Evolutionary conservation across 208 protist species (phyloP).

Genomic region (Acanthamoeba divionensis): DNA sequence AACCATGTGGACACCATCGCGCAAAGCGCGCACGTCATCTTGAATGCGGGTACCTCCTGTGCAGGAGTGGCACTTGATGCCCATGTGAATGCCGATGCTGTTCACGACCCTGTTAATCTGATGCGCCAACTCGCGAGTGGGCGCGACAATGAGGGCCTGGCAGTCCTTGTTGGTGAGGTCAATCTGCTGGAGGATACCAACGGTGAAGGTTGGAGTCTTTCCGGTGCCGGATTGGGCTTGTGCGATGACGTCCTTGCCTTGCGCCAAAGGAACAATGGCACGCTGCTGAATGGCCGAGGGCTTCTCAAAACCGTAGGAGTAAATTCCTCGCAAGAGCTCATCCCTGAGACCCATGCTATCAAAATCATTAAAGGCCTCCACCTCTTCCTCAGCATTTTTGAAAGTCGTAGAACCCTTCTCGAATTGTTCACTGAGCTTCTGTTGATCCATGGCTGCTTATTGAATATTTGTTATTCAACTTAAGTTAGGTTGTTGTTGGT

Average conservation of each 20-base stretch:
- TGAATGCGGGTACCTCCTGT: conserved; percentile 93
- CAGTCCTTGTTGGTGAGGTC: conserved; percentile 85
- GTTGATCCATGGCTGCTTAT: conserved; percentile 39
- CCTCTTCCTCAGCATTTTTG: conserved; percentile 86
- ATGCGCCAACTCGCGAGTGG: conserved; percentile 94
- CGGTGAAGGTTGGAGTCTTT: conserved; percentile 98
- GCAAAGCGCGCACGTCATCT: conserved; percentile 89
- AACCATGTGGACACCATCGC: conserved; percentile 84
- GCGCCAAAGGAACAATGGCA: conserved; percentile 95
- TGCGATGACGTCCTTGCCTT: conserved; percentile 94
- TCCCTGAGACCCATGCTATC: conserved; percentile 97
- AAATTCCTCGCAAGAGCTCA: conserved; percentile 95
- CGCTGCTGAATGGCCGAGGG: conserved; percentile 98
- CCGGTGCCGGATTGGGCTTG: conserved; percentile 91
- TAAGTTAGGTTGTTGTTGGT: too few species aligned
- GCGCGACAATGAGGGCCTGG: conserved; percentile 94
- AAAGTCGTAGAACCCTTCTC: conserved; percentile 76
- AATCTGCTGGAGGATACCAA: conserved; percentile 91
- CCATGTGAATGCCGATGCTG: conserved; percentile 94
- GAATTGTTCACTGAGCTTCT: conserved; percentile 57
- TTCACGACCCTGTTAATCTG: conserved; percentile 94
- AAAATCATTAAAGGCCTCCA: conserved; percentile 78
- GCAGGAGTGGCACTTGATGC: conserved; percentile 77
- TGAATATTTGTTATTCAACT: conserved; percentile 39
- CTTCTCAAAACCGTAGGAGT: conserved; percentile 98